Evolutionary conservation across 1,139 yeast species (phyloP).

Genomic region (Sugiyamaella xylanicola): DNA sequence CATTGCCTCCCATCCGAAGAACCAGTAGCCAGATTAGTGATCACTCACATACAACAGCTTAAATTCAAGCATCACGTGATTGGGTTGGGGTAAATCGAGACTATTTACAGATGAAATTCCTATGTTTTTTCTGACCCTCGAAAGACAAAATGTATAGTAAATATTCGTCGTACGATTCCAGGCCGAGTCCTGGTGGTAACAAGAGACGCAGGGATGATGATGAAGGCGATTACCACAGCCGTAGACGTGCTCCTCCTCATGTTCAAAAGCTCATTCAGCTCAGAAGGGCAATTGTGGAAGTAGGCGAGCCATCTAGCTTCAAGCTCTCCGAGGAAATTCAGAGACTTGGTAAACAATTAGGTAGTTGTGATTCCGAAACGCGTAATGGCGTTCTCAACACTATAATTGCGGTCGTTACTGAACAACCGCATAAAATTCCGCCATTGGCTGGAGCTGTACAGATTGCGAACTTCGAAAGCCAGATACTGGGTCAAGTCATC

Average conservation of each 20-base stretch:
- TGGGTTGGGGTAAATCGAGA: too few species aligned
- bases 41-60: too few species aligned
- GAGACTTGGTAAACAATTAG: slow-evolving; percentile 59
- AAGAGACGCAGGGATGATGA: slow-evolving; percentile 20
- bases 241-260: slow-evolving; percentile 27
- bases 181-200: slow-evolving; percentile 3
- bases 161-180: slow-evolving; percentile 4
- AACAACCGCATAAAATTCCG: slow-evolving; percentile 88
- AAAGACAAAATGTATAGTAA: slow-evolving; percentile 9
- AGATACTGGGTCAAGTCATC: slow-evolving; percentile 67
- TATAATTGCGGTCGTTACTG: slow-evolving; percentile 67
- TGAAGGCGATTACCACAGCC: slow-evolving; percentile 22
- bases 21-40: too few species aligned
- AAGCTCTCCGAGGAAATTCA: slow-evolving; percentile 48
- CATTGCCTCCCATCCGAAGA: not conserved
- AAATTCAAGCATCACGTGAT: too few species aligned
- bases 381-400: slow-evolving; percentile 64
- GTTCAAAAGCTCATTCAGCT: slow-evolving; percentile 27
- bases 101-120: too few species aligned
- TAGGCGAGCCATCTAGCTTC: slow-evolving; percentile 39
- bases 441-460: slow-evolving; percentile 70
- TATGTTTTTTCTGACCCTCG: too few species aligned
- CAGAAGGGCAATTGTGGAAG: slow-evolving; percentile 36
- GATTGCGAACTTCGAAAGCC: slow-evolving; percentile 66
- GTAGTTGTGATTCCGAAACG: slow-evolving; percentile 58